Base-by-base conservation (phyloP, 495 filamentous ascomycete species). In the Aspergillus affinis region DNA sequence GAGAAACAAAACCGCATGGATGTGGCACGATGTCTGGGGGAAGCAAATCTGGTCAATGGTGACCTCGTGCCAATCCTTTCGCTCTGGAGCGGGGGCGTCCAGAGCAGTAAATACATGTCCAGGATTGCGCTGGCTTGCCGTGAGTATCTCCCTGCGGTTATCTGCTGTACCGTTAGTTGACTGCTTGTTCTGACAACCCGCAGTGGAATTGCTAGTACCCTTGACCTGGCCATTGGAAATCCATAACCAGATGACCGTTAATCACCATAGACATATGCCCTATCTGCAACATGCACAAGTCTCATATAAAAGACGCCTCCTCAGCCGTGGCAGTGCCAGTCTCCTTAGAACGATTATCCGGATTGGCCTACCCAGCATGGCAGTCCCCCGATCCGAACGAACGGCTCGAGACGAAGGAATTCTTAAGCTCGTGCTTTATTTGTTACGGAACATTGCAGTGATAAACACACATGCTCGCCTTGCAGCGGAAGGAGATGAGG, bases 171-270 rank as follows among this genome's bases (percentile, higher is more conserved):
- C 41, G 17, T 32, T 26, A 86, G 80, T 97, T 73, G 93, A 98
- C 36, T 41, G 12, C 36, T 30, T 55, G 20, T 19, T 48, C 60
- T 71, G 45, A 68, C 57, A 47, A 21, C 10, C 36, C 41, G 19
- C 29, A 86, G 80, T 97, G 74, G 93, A 98, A 71, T 78, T 99
- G 52, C 84, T 99, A 62, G 92, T 96, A 2, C 93, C 93, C 29
- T 79, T 99, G 65, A 99, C 94, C 27, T 98, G 93, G 93, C 93
- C 93, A 10, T 78, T 94, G 59, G 91, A 97, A 63, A 86, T 89
- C 62, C 84, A 93, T 62, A 77, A 80, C 50, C 82, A 90, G 62
- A 94, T 93, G 88, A 98, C 92, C 4, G 78, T 90, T 63, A 97
- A 98, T 70, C 92, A 98, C 69, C 88, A 94, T 67, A 85, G 91